Percentiles rank a stretch among this genome's conserved stretches.
Conservation (phyloP, 768 basidiomycete genomes). For the Naganishia vaughanmartiniae region DNA sequence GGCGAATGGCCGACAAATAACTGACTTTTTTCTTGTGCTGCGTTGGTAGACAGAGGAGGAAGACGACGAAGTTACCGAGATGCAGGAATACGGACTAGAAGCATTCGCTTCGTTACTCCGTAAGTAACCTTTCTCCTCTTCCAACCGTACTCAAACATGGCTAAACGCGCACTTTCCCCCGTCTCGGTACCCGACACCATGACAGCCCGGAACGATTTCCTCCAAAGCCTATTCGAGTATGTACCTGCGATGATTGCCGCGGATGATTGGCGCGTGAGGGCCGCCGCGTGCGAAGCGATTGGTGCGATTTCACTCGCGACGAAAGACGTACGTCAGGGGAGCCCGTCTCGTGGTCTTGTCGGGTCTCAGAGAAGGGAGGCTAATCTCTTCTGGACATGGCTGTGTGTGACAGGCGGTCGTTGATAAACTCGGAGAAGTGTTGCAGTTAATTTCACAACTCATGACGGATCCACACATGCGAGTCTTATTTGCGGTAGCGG, state of each 20-base stretch:
- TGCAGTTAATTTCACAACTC: slow-evolving; percentile 12
- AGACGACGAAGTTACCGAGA: slow-evolving; percentile 24
- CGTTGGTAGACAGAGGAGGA: slow-evolving; percentile 15
- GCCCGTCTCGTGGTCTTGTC: too few relatives aligned
- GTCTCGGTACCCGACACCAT: too few relatives aligned
- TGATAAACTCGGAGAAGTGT: neutral
- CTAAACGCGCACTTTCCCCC: neutral
- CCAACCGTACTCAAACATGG: neutral
- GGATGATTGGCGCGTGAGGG: slow-evolving; percentile 24
- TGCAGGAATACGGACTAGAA: slow-evolving; percentile 23
- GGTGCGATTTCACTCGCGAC: slow-evolving; percentile 17
- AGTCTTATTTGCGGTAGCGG: slow-evolving; percentile 23
- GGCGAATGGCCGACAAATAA: neutral
- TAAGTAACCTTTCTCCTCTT: neutral
- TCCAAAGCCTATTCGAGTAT: slow-evolving; percentile 21
- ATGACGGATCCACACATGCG: slow-evolving; percentile 12
- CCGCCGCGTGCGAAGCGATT: slow-evolving; percentile 21
- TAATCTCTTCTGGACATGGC: neutral
- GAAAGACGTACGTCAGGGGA: slow-evolving; percentile 2
- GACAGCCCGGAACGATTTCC: slow-evolving; percentile 10
- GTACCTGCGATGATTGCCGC: slow-evolving; percentile 6
- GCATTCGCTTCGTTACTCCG: slow-evolving; percentile 10
- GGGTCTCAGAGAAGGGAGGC: neutral
- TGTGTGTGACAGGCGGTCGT: neutral
- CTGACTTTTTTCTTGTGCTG: neutral